Conservation (phyloP, 2,329 filamentous ascomycete genomes). For the Trichoderma cornu-damae region DNA sequence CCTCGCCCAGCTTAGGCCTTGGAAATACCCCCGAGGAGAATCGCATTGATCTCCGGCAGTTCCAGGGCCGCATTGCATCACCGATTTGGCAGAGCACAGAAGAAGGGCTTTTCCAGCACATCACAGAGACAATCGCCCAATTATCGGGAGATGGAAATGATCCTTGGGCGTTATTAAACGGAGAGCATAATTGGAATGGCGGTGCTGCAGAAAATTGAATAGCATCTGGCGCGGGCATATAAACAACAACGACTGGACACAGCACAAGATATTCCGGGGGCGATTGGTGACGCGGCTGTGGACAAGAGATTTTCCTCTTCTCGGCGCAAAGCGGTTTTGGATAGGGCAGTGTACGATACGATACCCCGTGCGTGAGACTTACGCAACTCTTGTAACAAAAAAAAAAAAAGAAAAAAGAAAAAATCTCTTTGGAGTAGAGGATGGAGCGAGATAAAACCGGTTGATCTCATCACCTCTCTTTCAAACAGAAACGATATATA, state of each 20-base stretch:
- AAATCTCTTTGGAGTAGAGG: neutral
- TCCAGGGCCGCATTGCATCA: constrained; percentile 31
- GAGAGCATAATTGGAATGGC: constrained; percentile 26
- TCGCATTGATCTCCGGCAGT: constrained; percentile 30
- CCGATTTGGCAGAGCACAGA: constrained; percentile 32
- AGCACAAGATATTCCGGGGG: neutral
- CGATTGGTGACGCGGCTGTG: constrained; percentile 6
- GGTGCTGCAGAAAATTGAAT: constrained; percentile 4
- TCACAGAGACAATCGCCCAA: constrained; percentile 26
- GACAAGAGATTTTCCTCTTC: neutral
- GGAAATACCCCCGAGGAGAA: constrained; percentile 37
- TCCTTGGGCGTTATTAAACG: constrained; percentile 30
- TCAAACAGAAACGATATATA: neutral
- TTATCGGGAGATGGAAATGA: constrained; percentile 24
- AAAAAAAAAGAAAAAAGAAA: too few relatives aligned
- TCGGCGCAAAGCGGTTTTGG: constrained; percentile 11
- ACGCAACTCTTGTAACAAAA: constrained; percentile 12
- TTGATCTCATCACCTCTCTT: constrained; percentile 15
- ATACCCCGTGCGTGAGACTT: constrained; percentile 5
- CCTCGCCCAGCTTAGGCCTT: constrained; percentile 30
- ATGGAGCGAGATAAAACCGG: neutral
- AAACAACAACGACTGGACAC: neutral
- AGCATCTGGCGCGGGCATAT: neutral
- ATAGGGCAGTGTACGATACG: constrained; percentile 18
- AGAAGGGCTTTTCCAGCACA: constrained; percentile 29